Percentiles rank a stretch among this genome's conserved stretches.
Evolutionary conservation across 1,284 basidiomycete species (phyloP).

Genomic region (Microbotryum intermedium): DNA sequence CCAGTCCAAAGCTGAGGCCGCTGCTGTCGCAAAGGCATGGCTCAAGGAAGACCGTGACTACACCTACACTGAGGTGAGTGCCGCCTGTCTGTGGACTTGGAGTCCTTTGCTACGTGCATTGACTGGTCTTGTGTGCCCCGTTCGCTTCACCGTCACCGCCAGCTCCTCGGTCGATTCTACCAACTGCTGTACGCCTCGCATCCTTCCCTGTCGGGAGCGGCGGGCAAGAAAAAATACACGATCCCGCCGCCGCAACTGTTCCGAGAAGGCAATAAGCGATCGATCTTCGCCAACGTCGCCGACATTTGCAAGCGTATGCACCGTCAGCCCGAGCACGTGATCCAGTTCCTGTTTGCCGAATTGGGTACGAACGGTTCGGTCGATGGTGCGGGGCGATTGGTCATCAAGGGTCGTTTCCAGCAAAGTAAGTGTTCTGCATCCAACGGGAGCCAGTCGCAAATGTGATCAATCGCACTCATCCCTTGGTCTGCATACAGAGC

Average conservation of each 20-base stretch:
- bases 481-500: slow-evolving; percentile 39
- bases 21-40: slow-evolving; percentile 67
- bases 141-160: slow-evolving; percentile 14
- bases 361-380: slow-evolving; percentile 96
- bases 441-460: neutral
- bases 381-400: slow-evolving; percentile 82
- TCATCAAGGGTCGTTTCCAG: slow-evolving; percentile 97
- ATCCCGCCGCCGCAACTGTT: slow-evolving; percentile 94
- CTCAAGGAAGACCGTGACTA: slow-evolving; percentile 81
- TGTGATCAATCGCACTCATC: neutral
- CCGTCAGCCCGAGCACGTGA: slow-evolving; percentile 97
- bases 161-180: slow-evolving; percentile 93
- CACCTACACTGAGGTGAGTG: slow-evolving; percentile 74
- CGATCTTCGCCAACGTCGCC: slow-evolving; percentile 89
- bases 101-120: too few relatives aligned
- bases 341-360: slow-evolving; percentile 94
- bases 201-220: slow-evolving; percentile 65
- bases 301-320: slow-evolving; percentile 99
- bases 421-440: slow-evolving; percentile 48
- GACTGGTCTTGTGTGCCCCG: neutral
- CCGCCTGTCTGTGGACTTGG: too few relatives aligned
- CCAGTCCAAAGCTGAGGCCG: slow-evolving; percentile 45
- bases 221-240: slow-evolving; percentile 79
- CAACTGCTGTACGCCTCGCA: slow-evolving; percentile 84
- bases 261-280: slow-evolving; percentile 91